Evolutionary conservation across 2,329 filamentous ascomycete species (phyloP).

Genomic region (Diaporthe sp.): DNA sequence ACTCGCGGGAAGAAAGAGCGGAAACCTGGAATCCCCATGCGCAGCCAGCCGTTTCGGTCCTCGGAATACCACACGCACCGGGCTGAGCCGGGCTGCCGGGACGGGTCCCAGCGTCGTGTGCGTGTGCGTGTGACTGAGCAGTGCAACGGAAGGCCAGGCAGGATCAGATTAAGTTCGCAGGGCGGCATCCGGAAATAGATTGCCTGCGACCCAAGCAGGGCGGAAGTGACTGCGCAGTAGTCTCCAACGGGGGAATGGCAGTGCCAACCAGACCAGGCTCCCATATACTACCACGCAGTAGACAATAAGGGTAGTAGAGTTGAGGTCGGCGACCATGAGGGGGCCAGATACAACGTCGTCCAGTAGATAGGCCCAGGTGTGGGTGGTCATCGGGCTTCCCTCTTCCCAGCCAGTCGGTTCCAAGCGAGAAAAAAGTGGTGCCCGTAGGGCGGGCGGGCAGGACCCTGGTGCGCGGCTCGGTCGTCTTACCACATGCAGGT

Average conservation of each 20-base stretch:
- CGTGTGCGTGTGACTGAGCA: background rate
- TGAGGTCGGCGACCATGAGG: slow-evolving; percentile 22
- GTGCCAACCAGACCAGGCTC: background rate
- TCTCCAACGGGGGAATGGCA: background rate
- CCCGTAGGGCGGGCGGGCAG: too few species aligned
- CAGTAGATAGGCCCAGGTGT: slow-evolving; percentile 1
- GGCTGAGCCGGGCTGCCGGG: slow-evolving; percentile 14
- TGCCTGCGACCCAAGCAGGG: background rate
- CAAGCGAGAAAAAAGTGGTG: background rate
- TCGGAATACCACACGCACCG: slow-evolving; percentile 6
- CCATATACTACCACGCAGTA: background rate
- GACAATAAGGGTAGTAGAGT: background rate
- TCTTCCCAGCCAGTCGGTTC: slow-evolving; percentile 7
- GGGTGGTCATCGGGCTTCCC: slow-evolving; percentile 20
- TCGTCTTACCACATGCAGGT: slow-evolving; percentile 11
- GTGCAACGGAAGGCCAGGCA: background rate
- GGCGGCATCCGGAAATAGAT: slow-evolving; percentile 7
- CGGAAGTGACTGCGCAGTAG: background rate
- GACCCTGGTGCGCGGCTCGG: slow-evolving; percentile 4
- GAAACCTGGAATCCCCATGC: background rate
- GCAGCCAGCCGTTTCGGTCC: slow-evolving; percentile 21
- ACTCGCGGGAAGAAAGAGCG: background rate
- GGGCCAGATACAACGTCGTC: background rate
- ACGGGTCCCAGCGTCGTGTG: slow-evolving; percentile 9
- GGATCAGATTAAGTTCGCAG: background rate